Percentiles rank a stretch among this genome's conserved stretches.
Conservation (phyloP, 768 basidiomycete species). For the Albatrellus ellisii region DNA sequence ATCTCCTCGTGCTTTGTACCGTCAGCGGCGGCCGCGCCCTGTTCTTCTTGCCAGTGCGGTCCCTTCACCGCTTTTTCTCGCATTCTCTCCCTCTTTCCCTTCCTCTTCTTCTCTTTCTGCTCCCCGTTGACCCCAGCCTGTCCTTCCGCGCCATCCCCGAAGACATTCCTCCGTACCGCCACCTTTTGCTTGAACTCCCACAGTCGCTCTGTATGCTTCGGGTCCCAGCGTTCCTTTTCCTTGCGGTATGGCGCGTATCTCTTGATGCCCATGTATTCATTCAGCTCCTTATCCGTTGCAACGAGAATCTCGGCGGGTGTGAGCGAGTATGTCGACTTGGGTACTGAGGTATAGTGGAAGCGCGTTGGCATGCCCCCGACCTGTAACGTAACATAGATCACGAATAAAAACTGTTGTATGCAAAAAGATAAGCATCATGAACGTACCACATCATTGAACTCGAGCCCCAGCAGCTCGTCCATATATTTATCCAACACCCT, state of each 20-base stretch:
- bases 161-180: slow-evolving; percentile 27
- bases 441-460: slow-evolving; percentile 91
- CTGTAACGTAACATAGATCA: slow-evolving; percentile 26
- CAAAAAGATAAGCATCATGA: not conserved
- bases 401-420: not conserved
- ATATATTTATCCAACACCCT: slow-evolving; percentile 75
- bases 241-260: slow-evolving; percentile 84
- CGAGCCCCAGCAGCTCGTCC: slow-evolving; percentile 82
- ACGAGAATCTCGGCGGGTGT: slow-evolving; percentile 78
- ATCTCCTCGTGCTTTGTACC: not conserved
- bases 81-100: slow-evolving; percentile 58
- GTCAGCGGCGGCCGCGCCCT: slow-evolving; percentile 6
- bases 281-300: slow-evolving; percentile 87
- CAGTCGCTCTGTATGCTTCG: slow-evolving; percentile 47
- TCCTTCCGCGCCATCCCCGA: slow-evolving; percentile 11
- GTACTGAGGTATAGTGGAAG: slow-evolving; percentile 78
- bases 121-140: slow-evolving; percentile 13
- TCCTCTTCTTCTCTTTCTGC: slow-evolving; percentile 42
- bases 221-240: slow-evolving; percentile 47
- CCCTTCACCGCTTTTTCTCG: slow-evolving; percentile 27
- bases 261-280: slow-evolving; percentile 81
- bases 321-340: slow-evolving; percentile 51
- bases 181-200: slow-evolving; percentile 61
- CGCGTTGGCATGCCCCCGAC: slow-evolving; percentile 84
- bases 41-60: slow-evolving; percentile 15